A percentile compares a stretch with the other conserved stretches of the same genome.
Conservation (phyloP, 2,329 filamentous ascomycete species). For the Talaromyces sp. region DNA sequence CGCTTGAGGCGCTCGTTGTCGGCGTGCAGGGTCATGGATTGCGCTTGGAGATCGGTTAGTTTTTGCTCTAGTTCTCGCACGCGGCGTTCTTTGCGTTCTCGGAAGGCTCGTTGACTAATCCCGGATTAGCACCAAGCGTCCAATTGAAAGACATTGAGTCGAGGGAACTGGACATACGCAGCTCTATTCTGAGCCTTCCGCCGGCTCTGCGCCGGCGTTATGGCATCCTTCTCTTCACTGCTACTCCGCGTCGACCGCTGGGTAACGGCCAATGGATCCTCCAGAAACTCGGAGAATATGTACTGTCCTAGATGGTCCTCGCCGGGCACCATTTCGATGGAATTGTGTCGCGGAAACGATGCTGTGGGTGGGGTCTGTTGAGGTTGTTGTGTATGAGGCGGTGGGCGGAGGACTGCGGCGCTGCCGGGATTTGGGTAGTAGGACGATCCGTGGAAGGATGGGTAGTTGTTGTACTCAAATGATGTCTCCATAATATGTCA, state of each 20-base stretch:
- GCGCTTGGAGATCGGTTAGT: constrained; percentile 70
- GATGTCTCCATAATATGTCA: constrained; percentile 19
- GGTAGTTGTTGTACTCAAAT: constrained; percentile 36
- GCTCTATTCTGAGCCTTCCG: constrained; percentile 70
- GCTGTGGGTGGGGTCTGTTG: constrained; percentile 37
- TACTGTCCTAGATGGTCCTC: constrained; percentile 22
- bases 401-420: neutral
- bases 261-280: constrained; percentile 25
- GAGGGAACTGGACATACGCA: constrained; percentile 53
- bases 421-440: constrained; percentile 9
- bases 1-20: constrained; percentile 86
- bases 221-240: constrained; percentile 53
- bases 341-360: constrained; percentile 31
- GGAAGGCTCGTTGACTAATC: constrained; percentile 84
- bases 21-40: constrained; percentile 66
- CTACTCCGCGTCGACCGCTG: constrained; percentile 42
- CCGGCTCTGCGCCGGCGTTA: constrained; percentile 55
- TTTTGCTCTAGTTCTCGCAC: constrained; percentile 91
- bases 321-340: constrained; percentile 25
- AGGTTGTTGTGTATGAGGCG: constrained; percentile 22
- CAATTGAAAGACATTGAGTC: neutral
- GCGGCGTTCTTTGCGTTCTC: constrained; percentile 90
- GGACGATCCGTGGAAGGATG: constrained; percentile 35
- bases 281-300: constrained; percentile 30
- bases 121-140: neutral